Conservation (phyloP, 2,329 filamentous ascomycete genomes). For the Alternaria angustiovoidea region DNA sequence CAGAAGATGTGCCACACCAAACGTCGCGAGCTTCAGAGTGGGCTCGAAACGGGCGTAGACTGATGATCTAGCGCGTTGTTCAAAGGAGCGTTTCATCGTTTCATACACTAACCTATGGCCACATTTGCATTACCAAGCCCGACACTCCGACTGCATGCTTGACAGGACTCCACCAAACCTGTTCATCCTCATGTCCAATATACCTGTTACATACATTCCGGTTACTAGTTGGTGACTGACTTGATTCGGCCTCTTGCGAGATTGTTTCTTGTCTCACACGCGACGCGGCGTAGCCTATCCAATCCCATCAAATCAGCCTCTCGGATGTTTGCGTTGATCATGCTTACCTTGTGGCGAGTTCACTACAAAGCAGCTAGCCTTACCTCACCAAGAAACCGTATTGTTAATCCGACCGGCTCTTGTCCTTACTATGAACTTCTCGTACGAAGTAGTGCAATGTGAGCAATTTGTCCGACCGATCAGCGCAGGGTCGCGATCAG, state of each 20-base stretch:
- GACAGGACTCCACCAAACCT: neutral
- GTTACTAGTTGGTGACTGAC: neutral
- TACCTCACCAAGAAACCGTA: neutral
- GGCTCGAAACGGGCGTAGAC: neutral
- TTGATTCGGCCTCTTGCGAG: neutral
- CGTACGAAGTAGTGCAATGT: too few relatives aligned
- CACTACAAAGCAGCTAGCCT: neutral
- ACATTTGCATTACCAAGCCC: neutral
- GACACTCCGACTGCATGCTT: neutral
- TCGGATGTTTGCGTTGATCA: constrained; percentile 25
- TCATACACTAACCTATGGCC: constrained; percentile 1
- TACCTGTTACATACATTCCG: constrained; percentile 1
- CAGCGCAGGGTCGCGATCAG: constrained; percentile 13
- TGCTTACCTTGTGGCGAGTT: constrained; percentile 29
- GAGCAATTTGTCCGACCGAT: constrained; percentile 4
- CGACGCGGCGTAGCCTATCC: constrained; percentile 22
- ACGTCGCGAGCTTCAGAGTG: constrained; percentile 10
- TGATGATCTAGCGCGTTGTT: constrained; percentile 5
- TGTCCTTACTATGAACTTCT: neutral
- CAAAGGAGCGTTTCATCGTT: constrained; percentile 2
- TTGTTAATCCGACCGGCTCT: neutral
- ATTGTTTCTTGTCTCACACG: constrained; percentile 19
- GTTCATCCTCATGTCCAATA: neutral
- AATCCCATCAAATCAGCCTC: constrained; percentile 12
- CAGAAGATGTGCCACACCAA: constrained; percentile 27